Conservation (phyloP, 345 rosid genomes). For the Lepidium africanum region DNA sequence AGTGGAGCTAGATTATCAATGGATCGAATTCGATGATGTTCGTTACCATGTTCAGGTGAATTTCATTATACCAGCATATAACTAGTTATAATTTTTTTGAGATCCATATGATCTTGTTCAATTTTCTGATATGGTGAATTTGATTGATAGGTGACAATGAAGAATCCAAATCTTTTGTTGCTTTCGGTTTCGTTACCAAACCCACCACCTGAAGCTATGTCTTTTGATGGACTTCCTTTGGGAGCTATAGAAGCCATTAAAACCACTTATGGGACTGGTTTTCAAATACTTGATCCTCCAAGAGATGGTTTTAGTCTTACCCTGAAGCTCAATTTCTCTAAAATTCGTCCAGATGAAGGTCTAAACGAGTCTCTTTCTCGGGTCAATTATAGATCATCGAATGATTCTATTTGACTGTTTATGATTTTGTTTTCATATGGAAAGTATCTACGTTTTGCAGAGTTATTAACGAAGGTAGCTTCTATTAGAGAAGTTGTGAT, state of each 20-base stretch:
- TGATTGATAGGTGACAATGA: slow-evolving; percentile 62
- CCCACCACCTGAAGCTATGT: slow-evolving; percentile 78
- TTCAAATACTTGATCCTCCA: slow-evolving; percentile 98
- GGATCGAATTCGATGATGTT: slow-evolving; percentile 92
- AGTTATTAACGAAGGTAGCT: slow-evolving; percentile 67
- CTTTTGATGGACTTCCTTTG: slow-evolving; percentile 73
- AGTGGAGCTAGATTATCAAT: slow-evolving; percentile 80
- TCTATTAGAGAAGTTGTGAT: slow-evolving; percentile 85
- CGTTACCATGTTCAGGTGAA: slow-evolving; percentile 93
- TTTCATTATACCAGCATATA: neutral
- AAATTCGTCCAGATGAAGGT: slow-evolving; percentile 93
- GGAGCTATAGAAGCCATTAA: slow-evolving; percentile 97
- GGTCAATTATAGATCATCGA: slow-evolving; percentile 7
- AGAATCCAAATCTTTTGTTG: slow-evolving; percentile 65
- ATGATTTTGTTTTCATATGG: neutral
- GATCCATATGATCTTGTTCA: neutral
- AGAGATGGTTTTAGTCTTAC: slow-evolving; percentile 92
- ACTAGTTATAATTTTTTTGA: neutral
- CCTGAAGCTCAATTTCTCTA: slow-evolving; percentile 77
- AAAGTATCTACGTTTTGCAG: slow-evolving; percentile 35
- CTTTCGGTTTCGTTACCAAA: slow-evolving; percentile 81
- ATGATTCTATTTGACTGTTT: neutral
- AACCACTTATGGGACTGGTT: slow-evolving; percentile 59
- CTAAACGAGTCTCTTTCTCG: slow-evolving; percentile 38
- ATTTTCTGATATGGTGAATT: neutral